These are phyloP conservation scores for Porodaedalea pini DNA, from an alignment of 1,284 basidiomycete genomes.

Conservation along the genomic window DNA sequence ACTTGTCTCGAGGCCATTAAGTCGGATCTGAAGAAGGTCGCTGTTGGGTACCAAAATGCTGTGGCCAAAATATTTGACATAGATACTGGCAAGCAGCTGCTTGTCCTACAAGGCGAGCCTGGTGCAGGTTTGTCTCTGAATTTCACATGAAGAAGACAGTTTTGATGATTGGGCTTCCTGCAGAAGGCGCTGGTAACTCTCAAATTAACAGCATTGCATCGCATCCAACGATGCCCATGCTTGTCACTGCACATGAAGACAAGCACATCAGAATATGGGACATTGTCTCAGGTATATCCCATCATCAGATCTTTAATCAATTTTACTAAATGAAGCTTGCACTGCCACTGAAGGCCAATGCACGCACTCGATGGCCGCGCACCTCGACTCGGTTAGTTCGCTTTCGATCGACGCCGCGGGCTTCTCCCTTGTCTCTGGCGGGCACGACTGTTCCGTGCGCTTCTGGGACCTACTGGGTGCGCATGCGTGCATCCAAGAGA, in stretches of 20 bases:
- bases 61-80: conserved; percentile 89
- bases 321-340: conserved; percentile 5
- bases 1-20: conserved; percentile 80
- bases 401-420: conserved; percentile 86
- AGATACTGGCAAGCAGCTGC: conserved; percentile 78
- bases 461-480: conserved; percentile 93
- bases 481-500: conserved; percentile 84
- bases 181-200: conserved; percentile 67
- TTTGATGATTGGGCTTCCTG: conserved; percentile 10
- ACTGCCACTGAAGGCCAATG: conserved; percentile 57
- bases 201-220: conserved; percentile 90
- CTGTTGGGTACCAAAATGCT: conserved; percentile 91
- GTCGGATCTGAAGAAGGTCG: conserved; percentile 73
- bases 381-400: conserved; percentile 88
- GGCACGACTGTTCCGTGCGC: conserved; percentile 90
- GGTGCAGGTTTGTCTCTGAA: conserved; percentile 56
- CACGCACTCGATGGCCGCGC: conserved; percentile 86
- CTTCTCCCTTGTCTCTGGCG: conserved; percentile 84
- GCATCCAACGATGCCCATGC: conserved; percentile 85
- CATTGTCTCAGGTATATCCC: conserved; percentile 63
- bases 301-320: neutral
- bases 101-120: conserved; percentile 63
- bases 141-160: neutral
- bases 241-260: conserved; percentile 92
- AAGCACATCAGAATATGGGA: conserved; percentile 91